Evolutionary conservation across 495 filamentous ascomycete species (phyloP).

Genomic region (Neurospora cerealis): DNA sequence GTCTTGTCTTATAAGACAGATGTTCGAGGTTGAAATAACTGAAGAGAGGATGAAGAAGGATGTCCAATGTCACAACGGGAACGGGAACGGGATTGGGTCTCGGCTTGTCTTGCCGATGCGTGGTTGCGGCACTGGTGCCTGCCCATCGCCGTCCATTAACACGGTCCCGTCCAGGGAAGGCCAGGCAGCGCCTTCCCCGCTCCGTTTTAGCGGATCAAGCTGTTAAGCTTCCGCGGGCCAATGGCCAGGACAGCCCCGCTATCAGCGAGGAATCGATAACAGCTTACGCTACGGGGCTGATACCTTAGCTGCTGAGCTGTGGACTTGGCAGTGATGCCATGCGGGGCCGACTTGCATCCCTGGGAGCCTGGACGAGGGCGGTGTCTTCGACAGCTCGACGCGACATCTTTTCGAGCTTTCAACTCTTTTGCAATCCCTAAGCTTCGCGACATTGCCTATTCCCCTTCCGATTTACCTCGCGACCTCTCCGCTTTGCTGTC

Average conservation of each 20-base stretch:
- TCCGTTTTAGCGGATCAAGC: background rate
- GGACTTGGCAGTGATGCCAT: background rate
- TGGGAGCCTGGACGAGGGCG: background rate
- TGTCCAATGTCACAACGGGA: background rate
- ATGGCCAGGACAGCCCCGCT: background rate
- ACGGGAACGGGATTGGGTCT: background rate
- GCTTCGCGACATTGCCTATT: background rate
- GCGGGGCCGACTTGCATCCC: background rate
- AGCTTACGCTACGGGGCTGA: background rate
- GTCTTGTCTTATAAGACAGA: background rate
- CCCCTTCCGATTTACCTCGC: background rate
- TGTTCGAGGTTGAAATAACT: background rate
- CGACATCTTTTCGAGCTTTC: background rate
- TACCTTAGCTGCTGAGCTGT: background rate
- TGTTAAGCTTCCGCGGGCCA: background rate
- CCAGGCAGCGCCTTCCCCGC: background rate
- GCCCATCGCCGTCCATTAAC: background rate
- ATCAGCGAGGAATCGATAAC: background rate
- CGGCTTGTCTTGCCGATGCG: background rate
- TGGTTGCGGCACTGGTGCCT: background rate
- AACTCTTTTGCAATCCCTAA: background rate
- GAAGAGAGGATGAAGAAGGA: background rate
- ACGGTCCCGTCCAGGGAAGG: background rate
- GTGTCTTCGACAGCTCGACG: slow-evolving; percentile 1
- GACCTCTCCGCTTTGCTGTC: background rate